Percentiles rank a stretch among this genome's conserved stretches.
Conservation (phyloP, 345 rosid species). For the Moricandia arvensis region DNA sequence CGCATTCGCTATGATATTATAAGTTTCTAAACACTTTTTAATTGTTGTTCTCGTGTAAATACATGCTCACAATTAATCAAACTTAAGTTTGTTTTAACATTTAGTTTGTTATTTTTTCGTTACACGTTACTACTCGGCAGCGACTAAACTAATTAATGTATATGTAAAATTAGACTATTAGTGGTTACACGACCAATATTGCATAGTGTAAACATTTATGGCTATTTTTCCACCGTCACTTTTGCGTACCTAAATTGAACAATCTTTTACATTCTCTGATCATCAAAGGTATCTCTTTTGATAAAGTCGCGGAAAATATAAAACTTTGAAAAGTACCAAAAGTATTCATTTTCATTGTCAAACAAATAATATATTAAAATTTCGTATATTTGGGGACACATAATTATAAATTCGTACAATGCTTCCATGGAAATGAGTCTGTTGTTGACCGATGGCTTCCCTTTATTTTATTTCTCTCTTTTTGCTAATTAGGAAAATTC, state of each 20-base stretch:
- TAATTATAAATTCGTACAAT: slow-evolving; percentile 26
- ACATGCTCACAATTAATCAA: slow-evolving; percentile 14
- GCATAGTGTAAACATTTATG: slow-evolving; percentile 19
- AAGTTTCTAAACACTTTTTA: slow-evolving; percentile 10
- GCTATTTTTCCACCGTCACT: slow-evolving; percentile 19
- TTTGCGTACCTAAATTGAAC: slow-evolving; percentile 22
- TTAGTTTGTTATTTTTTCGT: background rate
- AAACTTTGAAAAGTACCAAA: background rate
- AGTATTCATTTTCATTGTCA: background rate
- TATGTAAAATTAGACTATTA: slow-evolving; percentile 7
- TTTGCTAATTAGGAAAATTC: background rate
- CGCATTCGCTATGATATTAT: slow-evolving; percentile 3
- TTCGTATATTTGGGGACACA: slow-evolving; percentile 7
- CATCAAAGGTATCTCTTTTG: slow-evolving; percentile 22
- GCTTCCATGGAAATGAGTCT: slow-evolving; percentile 37
- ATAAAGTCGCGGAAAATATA: background rate
- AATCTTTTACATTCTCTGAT: slow-evolving; percentile 15
- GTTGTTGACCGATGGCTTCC: slow-evolving; percentile 29
- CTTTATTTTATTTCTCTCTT: background rate
- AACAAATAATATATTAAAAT: background rate
- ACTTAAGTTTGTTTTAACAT: background rate
- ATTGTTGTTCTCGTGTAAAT: slow-evolving; percentile 15
- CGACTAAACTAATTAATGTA: background rate
- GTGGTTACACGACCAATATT: slow-evolving; percentile 29
- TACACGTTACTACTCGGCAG: background rate